Base-by-base conservation (phyloP, 805 yeast genomes). In the Candida germanica region DNA sequence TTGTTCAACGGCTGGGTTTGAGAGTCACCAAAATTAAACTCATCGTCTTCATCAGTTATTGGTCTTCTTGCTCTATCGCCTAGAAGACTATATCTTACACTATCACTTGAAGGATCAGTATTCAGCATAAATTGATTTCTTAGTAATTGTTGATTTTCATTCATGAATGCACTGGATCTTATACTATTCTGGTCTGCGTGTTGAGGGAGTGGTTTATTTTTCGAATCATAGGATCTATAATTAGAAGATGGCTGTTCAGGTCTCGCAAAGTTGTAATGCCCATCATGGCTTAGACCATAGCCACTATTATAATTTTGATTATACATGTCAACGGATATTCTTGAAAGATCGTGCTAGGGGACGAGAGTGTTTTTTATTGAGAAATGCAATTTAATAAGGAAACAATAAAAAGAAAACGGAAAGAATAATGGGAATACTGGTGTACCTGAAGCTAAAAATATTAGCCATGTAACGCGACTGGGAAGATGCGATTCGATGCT, bases 121-220 rank as follows among this genome's bases (percentile, higher is more conserved):
- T 51, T 48, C n/a, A 44, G 33, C 41, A 50, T 35, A 35, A 53
- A 53, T 38, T 51, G 54, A 11, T 39, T 35, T 26, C 54, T 40
- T 13, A 46, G 35, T 19, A 33, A 31, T 10, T 24, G 20, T 10
- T 23, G 23, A 26, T 14, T 21, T 11, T 26, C 31, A n/a, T n/a
- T 28, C 14, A 31, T 21, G 18, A 32, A 26, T 17, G 25, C 31
- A 24, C 37, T 33, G 4, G 31, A 22, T 29, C 36, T 33, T 23
- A 29, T 11, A 27, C 41, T 38, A 9, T 29, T 30, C 14, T 15
- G 15, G 25, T 35, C 38, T 12, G 20, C 31, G 18, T 34, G 25
- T 11, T 28, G 37, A 22, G 37, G 37, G 11, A 34, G 31, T 29
- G 35, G 26, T 20, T 20, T 20, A 10, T 20, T 20, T 10, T 20